Evolutionary conservation across 176 grass and related monocot genomes (phyloP).

Genomic region (Rhipidocladum racemiflorum): DNA sequence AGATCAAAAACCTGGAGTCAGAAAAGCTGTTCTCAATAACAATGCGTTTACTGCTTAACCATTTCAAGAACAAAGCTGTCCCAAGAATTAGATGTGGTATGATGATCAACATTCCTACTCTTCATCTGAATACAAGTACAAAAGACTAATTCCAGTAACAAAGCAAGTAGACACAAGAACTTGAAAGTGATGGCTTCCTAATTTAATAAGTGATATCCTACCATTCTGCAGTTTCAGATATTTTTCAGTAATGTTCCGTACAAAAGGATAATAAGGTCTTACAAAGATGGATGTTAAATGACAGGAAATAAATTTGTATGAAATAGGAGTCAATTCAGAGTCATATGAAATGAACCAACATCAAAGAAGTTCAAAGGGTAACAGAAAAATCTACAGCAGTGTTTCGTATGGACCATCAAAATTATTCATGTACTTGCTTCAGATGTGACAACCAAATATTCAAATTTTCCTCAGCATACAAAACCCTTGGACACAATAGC

Average conservation of each 20-base stretch:
- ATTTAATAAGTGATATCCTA: neutral
- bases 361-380: neutral
- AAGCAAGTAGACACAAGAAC: neutral
- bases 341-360: constrained; percentile 20
- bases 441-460: neutral
- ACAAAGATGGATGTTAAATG: neutral
- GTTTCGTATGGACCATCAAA: neutral
- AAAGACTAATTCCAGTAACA: neutral
- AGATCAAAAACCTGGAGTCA: constrained; percentile 84
- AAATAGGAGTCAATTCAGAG: neutral
- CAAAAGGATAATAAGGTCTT: constrained; percentile 1
- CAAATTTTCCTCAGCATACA: neutral
- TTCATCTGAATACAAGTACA: constrained; percentile 18
- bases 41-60: constrained; percentile 15
- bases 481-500: neutral
- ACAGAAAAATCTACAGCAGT: neutral
- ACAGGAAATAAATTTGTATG: constrained; percentile 2
- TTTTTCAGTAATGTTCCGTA: neutral
- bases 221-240: neutral
- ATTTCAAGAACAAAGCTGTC: neutral
- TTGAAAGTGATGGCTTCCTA: neutral
- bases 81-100: neutral
- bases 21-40: constrained; percentile 26
- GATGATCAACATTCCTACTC: neutral
- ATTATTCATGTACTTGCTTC: neutral